phyloP scores from a whole-genome alignment of 1,284 basidiomycete genomes.

The Ceratobasidium papillatum region DNA sequence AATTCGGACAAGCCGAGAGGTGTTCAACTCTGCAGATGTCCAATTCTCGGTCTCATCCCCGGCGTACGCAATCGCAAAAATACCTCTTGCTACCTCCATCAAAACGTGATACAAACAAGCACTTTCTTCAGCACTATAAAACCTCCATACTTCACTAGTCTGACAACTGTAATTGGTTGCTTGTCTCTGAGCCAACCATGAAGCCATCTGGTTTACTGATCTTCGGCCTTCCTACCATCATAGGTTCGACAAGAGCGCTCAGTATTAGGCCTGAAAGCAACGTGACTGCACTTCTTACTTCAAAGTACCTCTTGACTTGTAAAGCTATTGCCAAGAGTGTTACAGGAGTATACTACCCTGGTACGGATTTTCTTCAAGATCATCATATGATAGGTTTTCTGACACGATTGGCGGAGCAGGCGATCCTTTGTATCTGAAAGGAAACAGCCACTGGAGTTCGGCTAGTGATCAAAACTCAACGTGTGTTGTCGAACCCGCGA shows the following conservation, averaged over 20 bases:
- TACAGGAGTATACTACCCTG: neutral
- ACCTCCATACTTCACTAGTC: too few relatives aligned
- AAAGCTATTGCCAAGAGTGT: neutral
- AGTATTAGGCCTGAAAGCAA: too few relatives aligned
- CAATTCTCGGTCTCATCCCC: too few relatives aligned
- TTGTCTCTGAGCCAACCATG: neutral
- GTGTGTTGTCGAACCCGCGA: conserved; percentile 26
- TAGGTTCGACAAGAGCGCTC: neutral
- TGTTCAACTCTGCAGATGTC: too few relatives aligned
- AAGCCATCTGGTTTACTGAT: too few relatives aligned
- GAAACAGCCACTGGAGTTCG: conserved; percentile 32
- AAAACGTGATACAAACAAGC: too few relatives aligned
- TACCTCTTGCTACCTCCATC: too few relatives aligned
- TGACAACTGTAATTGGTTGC: too few relatives aligned
- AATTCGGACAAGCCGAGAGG: too few relatives aligned
- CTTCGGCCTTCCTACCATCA: neutral
- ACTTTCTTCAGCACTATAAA: too few relatives aligned
- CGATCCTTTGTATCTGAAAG: conserved; percentile 22
- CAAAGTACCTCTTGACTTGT: neutral
- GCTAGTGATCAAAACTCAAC: conserved; percentile 14
- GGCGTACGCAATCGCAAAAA: too few relatives aligned
- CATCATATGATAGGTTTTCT: neutral
- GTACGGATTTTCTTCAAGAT: neutral
- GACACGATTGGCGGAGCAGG: neutral
- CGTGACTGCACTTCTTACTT: neutral